These are phyloP conservation scores for Euphorbia peplus DNA, from an alignment of 345 rosid species.

Conservation along the genomic window DNA sequence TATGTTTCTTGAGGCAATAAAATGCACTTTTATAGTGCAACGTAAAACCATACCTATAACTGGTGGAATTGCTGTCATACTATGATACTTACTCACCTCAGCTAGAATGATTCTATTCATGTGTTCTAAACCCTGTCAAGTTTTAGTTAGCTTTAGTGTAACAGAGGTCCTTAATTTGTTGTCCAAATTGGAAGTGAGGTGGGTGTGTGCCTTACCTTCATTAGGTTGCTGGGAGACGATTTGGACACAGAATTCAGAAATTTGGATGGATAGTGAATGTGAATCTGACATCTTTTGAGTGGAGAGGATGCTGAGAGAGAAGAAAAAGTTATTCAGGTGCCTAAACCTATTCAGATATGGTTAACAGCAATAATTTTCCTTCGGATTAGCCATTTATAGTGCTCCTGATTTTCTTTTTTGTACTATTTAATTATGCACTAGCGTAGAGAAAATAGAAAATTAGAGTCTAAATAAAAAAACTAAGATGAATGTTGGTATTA, in stretches of 20 bases:
- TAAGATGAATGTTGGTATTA: neutral
- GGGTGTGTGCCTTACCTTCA: neutral
- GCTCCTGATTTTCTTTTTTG: neutral
- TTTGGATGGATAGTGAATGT: neutral
- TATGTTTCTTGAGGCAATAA: neutral
- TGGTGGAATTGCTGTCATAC: neutral
- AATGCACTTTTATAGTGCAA: neutral
- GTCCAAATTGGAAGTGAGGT: neutral
- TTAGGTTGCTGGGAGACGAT: neutral
- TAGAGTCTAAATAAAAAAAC: neutral
- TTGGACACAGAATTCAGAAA: neutral
- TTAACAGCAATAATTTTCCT: neutral
- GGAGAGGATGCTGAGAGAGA: neutral
- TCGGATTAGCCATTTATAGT: neutral
- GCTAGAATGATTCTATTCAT: neutral
- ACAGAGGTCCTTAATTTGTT: neutral
- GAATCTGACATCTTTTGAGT: neutral
- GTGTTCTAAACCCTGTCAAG: neutral
- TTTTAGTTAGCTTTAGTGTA: neutral
- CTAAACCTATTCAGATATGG: neutral
- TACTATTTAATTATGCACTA: neutral
- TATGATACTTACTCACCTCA: neutral
- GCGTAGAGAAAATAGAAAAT: neutral
- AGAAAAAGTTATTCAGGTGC: conserved; percentile 5
- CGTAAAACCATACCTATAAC: neutral